phyloP scores from a whole-genome alignment of 495 filamentous ascomycete species.

The Beverwykella pulmonaria region DNA sequence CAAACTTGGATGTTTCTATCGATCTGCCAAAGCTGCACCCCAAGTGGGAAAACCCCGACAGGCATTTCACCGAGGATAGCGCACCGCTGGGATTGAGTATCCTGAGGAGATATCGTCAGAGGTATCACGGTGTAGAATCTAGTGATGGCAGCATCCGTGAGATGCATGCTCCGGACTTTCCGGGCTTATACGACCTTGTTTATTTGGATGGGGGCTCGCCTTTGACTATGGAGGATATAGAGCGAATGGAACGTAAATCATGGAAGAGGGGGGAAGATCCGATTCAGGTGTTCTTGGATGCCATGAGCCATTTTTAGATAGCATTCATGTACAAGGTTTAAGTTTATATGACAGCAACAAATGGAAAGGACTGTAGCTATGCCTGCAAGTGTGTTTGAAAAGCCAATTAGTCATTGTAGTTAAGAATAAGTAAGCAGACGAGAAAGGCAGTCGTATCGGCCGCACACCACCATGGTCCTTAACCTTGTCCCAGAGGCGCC shows the following conservation, averaged over 20 bases:
- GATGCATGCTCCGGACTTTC: background rate
- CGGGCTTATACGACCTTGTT: background rate
- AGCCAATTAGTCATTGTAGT: too few species aligned
- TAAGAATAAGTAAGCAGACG: too few species aligned
- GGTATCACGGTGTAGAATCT: slow-evolving; percentile 2
- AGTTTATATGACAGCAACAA: too few species aligned
- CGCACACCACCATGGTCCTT: too few species aligned
- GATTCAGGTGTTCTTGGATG: background rate
- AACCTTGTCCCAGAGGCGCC: too few species aligned
- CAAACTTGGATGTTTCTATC: slow-evolving; percentile 4
- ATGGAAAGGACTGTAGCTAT: too few species aligned
- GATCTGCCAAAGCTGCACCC: slow-evolving; percentile 14
- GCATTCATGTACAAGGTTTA: too few species aligned
- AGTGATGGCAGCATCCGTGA: background rate
- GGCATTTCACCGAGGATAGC: slow-evolving; percentile 13
- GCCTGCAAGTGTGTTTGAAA: too few species aligned
- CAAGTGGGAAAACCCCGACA: slow-evolving; percentile 3
- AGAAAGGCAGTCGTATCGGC: too few species aligned
- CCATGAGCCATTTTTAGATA: too few species aligned
- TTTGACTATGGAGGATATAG: slow-evolving; percentile 6
- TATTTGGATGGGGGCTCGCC: background rate
- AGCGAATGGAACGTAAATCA: background rate
- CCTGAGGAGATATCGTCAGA: slow-evolving; percentile 1
- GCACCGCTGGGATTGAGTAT: background rate
- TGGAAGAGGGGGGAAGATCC: slow-evolving; percentile 1